Percentiles rank a stretch among this genome's conserved stretches.
These are phyloP conservation scores for Talaromyces amestolkiae DNA, from an alignment of 2,329 filamentous ascomycete species.

Conservation along the genomic window DNA sequence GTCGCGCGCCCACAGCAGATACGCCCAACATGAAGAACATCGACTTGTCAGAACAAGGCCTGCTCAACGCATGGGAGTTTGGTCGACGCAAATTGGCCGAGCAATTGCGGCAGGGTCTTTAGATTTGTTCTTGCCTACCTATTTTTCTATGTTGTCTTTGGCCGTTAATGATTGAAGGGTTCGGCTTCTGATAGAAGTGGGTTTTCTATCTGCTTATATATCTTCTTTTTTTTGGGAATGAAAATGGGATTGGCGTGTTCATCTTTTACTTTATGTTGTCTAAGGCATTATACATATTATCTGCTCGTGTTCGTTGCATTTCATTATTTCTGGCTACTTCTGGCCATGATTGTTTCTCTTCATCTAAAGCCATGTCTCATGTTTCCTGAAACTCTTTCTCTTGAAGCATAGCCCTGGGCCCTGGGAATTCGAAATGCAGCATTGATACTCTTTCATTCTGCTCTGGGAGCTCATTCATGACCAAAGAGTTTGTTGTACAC, in stretches of 20 bases:
- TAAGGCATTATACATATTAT: slow-evolving; percentile 4
- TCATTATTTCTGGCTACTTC: neutral
- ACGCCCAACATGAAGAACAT: slow-evolving; percentile 85
- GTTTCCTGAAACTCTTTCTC: neutral
- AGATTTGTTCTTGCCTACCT: slow-evolving; percentile 19
- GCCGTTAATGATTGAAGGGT: slow-evolving; percentile 22
- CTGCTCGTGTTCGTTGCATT: neutral
- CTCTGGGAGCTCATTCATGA: neutral
- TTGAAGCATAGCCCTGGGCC: neutral
- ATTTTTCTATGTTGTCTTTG: slow-evolving; percentile 17
- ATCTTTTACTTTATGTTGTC: neutral
- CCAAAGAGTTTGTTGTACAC: neutral
- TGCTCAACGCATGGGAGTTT: slow-evolving; percentile 90
- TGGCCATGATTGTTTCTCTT: neutral
- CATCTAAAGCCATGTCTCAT: neutral
- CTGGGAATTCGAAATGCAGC: neutral
- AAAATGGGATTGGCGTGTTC: slow-evolving; percentile 19
- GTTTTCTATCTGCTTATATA: slow-evolving; percentile 20
- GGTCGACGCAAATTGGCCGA: slow-evolving; percentile 89
- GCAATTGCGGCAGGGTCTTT: slow-evolving; percentile 81
- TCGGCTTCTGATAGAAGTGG: slow-evolving; percentile 12
- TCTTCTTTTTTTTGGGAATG: slow-evolving; percentile 12
- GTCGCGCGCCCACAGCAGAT: slow-evolving; percentile 86
- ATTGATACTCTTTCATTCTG: too few species aligned
- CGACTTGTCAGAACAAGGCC: slow-evolving; percentile 90